Evolutionary conservation across 345 rosid genomes (phyloP), one percentile per base, ranked within the genome.

Genomic region (Abelmoschus esculentus): DNA sequence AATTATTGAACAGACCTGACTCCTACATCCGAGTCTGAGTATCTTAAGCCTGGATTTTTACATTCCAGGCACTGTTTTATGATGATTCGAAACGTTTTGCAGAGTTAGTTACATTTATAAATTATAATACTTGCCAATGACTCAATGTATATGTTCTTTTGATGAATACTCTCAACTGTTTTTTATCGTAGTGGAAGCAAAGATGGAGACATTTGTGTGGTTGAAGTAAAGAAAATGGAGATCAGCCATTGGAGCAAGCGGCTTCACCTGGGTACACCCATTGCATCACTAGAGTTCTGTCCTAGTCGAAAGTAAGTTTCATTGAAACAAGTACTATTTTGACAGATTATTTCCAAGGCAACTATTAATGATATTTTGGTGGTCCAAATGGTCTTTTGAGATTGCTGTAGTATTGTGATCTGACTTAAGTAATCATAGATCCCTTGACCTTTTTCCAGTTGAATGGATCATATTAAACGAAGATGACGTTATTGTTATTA

Each of bases 141-240:
- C n/a, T 56, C 22, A 56, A 7, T 2, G 40, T 7, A 14, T 47
- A 46, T 66, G 38, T 28, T 47, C 56, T 15, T 66, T 63, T 47
- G 22, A 47, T 66, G 29, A 26, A 47, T 66, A 47, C 29, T 38
- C 36, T 46, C 40, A 34, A 55, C 61, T 70, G 62, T 65, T 36
- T 34, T 34, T 44, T 13, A 66, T 72, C 71, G 28, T 65, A 91
- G 98, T 74, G 98, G 93, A 75, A 92, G 96, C 80, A 88, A 85
- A 80, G 97, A 93, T 70, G 97, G 98, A 66, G 96, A 91, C 73
- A 70, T 93, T 28, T 84, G 90, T 63, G 87, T 89, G 17, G 96
- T 87, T 57, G 89, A 91, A 72, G 83, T 91, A 15, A 91, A 88
- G 81, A 93, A 89, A 70, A 93, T 93, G 98, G 96, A 86, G 73